Base-by-base conservation (phyloP, 345 rosid species). In the Citrus inodora region DNA sequence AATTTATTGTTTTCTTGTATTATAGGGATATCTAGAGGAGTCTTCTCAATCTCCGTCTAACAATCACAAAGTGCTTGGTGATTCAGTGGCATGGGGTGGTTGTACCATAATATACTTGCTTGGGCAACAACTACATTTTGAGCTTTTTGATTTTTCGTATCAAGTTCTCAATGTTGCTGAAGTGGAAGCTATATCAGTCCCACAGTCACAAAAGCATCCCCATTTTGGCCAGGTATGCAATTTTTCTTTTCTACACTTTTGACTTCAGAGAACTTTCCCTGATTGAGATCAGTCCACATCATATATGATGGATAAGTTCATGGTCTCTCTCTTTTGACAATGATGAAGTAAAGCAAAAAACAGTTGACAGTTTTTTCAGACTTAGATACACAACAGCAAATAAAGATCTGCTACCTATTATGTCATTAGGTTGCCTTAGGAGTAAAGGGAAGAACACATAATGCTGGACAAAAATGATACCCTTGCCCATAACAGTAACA, bases 1-100 rank as follows among this genome's bases (percentile, higher is more conserved):
- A 37, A 74, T 75, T 9, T 66, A 32, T 83, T 80, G 10, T 27
- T 22, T 79, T 70, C 72, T 79, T 80, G 70, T 74, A 82, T 75
- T 79, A 32, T 71, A 96, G 98, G 97, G 97, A 69, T 92, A 94
- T 81, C 87, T 96, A 71, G 98, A 96, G 86, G 94, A 94, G 63
- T 86, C 86, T 79, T 85, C 82, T 78, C 88, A 85, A 74, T 82
- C 78, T 38, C 85, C 86, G 28, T 78, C 86, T 27, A 86, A 68
- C 62, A 93, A 87, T 81, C 85, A 87, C 22, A 95, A 94, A 78
- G 80, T 87, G 74, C 90, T 92, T 17, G 99, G 98, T 9, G 99
- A 96, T 80, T 92, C 98, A 14, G 87, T 94, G 76, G 98, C 99
- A 59, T 94, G 99, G 98, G 99, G 99, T 72, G 97, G 99, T 65